A percentile compares a stretch with the other conserved stretches of the same genome.
These are phyloP conservation scores for Yamadazyma epiphylla DNA, from an alignment of 1,139 yeast species.

Conservation along the genomic window DNA sequence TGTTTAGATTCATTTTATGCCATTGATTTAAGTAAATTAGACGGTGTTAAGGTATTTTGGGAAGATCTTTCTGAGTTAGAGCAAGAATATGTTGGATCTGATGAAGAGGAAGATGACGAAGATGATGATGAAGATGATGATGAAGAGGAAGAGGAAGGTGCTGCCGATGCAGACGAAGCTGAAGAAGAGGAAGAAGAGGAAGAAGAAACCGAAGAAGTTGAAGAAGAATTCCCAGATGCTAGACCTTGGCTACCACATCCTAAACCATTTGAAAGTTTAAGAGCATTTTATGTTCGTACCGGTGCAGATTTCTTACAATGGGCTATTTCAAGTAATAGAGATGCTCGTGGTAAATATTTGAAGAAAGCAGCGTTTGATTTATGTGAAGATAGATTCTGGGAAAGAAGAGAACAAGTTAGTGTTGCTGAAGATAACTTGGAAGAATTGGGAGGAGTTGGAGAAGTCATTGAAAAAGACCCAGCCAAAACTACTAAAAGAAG, in stretches of 20 bases:
- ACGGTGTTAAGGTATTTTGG: slow-evolving; percentile 88
- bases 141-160: slow-evolving; percentile 63
- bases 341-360: slow-evolving; percentile 86
- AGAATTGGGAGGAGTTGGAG: slow-evolving; percentile 89
- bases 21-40: slow-evolving; percentile 79
- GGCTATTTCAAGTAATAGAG: slow-evolving; percentile 83
- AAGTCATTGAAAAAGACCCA: slow-evolving; percentile 78
- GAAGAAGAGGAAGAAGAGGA: slow-evolving; percentile 61
- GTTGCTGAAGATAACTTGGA: slow-evolving; percentile 85
- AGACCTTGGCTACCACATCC: slow-evolving; percentile 98
- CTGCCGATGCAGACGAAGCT: slow-evolving; percentile 46
- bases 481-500: slow-evolving; percentile 43
- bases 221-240: slow-evolving; percentile 78
- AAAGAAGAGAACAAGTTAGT: slow-evolving; percentile 90
- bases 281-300: slow-evolving; percentile 81
- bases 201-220: slow-evolving; percentile 56
- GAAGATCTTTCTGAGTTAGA: slow-evolving; percentile 59
- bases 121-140: slow-evolving; percentile 59
- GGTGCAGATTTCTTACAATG: slow-evolving; percentile 87
- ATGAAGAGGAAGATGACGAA: slow-evolving; percentile 51
- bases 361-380: slow-evolving; percentile 87
- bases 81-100: slow-evolving; percentile 23
- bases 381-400: slow-evolving; percentile 98
- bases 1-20: slow-evolving; percentile 82
- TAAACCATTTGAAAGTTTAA: slow-evolving; percentile 82